A percentile compares a stretch with the other conserved stretches of the same genome.
Evolutionary conservation across 2,329 filamentous ascomycete genomes (phyloP).

Genomic region (Didymella sp.): DNA sequence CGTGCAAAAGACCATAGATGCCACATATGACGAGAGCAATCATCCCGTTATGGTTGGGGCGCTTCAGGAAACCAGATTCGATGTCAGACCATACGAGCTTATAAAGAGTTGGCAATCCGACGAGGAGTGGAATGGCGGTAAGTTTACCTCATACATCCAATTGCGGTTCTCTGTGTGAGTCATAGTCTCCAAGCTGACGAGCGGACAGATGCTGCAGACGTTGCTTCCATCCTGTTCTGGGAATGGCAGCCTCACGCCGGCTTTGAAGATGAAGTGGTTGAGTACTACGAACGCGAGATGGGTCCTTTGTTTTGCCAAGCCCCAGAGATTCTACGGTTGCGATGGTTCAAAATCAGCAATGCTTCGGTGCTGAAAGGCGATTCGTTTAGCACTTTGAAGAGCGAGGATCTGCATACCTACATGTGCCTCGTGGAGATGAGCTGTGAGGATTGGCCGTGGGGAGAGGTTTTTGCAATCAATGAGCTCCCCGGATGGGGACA

Average conservation of each 20-base stretch:
- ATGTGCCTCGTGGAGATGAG: slow-evolving; percentile 9
- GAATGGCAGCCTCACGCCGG: slow-evolving; percentile 12
- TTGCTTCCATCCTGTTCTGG: slow-evolving; percentile 6
- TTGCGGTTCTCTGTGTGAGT: neutral
- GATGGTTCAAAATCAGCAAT: slow-evolving; percentile 11
- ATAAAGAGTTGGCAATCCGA: slow-evolving; percentile 1
- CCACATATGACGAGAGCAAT: slow-evolving; percentile 3
- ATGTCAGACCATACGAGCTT: slow-evolving; percentile 2
- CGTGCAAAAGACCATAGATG: neutral
- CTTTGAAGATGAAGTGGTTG: slow-evolving; percentile 6
- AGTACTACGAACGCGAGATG: slow-evolving; percentile 8
- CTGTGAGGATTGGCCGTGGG: slow-evolving; percentile 20
- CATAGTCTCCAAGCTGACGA: neutral
- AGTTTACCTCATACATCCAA: neutral
- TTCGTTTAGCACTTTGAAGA: slow-evolving; percentile 1
- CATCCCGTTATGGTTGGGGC: neutral
- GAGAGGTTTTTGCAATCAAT: slow-evolving; percentile 9
- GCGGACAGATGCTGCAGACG: slow-evolving; percentile 5
- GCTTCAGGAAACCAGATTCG: neutral
- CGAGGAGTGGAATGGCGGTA: slow-evolving; percentile 15
- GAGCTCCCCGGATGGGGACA: slow-evolving; percentile 10
- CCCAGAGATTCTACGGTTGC: slow-evolving; percentile 11
- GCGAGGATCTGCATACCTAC: slow-evolving; percentile 3
- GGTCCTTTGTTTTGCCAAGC: slow-evolving; percentile 6
- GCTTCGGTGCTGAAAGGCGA: slow-evolving; percentile 2